These are phyloP conservation scores for Fraxinus velutina DNA, from an alignment of 305 asterid species.

Conservation along the genomic window DNA sequence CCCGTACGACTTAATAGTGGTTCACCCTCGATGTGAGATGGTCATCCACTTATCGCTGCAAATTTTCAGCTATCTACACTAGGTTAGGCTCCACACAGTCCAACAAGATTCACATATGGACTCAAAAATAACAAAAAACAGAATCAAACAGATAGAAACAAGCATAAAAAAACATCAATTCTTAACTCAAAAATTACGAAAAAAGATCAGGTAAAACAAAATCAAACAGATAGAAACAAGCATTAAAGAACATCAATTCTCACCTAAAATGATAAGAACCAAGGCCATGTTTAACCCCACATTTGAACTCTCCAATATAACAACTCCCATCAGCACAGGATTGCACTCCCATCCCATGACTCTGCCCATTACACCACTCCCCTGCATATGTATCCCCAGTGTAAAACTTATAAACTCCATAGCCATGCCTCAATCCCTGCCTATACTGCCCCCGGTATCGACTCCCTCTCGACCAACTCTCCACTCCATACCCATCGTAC, in stretches of 20 bases:
- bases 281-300: constrained; percentile 54
- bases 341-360: constrained; percentile 46
- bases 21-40: neutral
- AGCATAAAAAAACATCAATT: neutral
- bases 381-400: constrained; percentile 47
- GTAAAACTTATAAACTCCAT: constrained; percentile 44
- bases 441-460: constrained; percentile 48
- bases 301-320: constrained; percentile 45
- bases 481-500: constrained; percentile 50
- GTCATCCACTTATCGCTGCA: neutral
- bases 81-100: neutral
- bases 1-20: neutral
- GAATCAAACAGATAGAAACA: neutral
- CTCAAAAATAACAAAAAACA: neutral
- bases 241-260: constrained; percentile 12
- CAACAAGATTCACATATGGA: neutral
- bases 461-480: constrained; percentile 51
- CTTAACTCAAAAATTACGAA: neutral
- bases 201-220: neutral
- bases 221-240: neutral
- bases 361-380: constrained; percentile 51
- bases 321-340: constrained; percentile 49
- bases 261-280: constrained; percentile 51
- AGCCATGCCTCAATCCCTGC: constrained; percentile 53
- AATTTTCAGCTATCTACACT: neutral